Evolutionary conservation across 208 protist species (phyloP).

Genomic region (Acanthamoeba polyphaga): DNA sequence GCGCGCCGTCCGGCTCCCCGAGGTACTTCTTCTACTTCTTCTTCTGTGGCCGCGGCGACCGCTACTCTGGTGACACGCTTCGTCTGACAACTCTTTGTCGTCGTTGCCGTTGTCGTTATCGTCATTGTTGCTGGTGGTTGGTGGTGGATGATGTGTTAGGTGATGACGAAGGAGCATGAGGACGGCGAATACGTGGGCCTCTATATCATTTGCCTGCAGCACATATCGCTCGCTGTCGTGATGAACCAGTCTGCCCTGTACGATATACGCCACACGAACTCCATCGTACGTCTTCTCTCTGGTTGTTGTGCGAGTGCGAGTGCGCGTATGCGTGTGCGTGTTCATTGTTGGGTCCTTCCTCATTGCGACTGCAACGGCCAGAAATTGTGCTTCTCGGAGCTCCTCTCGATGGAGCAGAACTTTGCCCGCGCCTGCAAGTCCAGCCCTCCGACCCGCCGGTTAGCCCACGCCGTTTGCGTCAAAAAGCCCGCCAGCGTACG

Average conservation of each 20-base stretch:
- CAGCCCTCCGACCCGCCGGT: neutral
- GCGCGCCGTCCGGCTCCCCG: neutral
- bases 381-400: neutral
- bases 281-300: neutral
- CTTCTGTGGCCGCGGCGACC: neutral
- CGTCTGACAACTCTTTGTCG: neutral
- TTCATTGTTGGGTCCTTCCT: neutral
- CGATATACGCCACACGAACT: constrained; percentile 1
- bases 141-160: neutral
- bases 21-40: neutral
- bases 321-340: neutral
- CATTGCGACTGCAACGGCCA: neutral
- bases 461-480: neutral
- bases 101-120: neutral
- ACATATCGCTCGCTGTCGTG: constrained; percentile 2
- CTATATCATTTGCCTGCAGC: constrained; percentile 42
- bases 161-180: constrained; percentile 6
- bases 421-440: neutral
- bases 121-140: too few relatives aligned
- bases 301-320: neutral
- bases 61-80: neutral
- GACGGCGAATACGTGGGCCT: constrained; percentile 36
- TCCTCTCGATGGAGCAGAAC: neutral
- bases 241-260: constrained; percentile 8
- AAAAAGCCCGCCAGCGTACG: constrained; percentile 9